Percentiles rank a stretch among this genome's conserved stretches.
Conservation (phyloP, 75 land plant species). For the Cupressus sempervirens region DNA sequence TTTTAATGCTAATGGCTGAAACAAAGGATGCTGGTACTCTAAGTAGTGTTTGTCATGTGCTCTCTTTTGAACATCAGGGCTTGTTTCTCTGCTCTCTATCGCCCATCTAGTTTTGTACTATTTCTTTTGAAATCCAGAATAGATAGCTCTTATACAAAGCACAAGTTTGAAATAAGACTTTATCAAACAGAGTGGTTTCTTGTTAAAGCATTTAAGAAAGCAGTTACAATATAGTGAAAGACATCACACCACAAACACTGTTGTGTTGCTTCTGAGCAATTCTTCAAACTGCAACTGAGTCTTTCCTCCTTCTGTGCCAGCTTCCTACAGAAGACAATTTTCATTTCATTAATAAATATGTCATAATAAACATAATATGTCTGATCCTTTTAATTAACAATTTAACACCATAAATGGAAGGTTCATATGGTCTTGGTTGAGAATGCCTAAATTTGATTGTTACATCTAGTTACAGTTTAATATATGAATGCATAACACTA, state of each 20-base stretch:
- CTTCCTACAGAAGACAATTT: constrained; percentile 65
- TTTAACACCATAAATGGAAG: background rate
- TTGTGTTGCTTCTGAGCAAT: constrained; percentile 79
- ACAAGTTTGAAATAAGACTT: background rate
- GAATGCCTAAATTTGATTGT: background rate
- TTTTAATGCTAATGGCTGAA: background rate
- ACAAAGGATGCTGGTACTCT: background rate
- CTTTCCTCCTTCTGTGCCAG: constrained; percentile 87
- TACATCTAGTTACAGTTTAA: background rate
- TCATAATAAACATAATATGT: background rate
- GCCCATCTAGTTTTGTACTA: background rate
- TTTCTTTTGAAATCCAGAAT: background rate
- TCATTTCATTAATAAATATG: background rate
- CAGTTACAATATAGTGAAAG: background rate
- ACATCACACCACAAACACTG: constrained; percentile 77
- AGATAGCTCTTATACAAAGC: background rate
- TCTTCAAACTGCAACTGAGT: constrained; percentile 93
- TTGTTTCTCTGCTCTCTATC: background rate
- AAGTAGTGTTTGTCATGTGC: no score
- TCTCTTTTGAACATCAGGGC: background rate
- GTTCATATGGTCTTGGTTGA: background rate
- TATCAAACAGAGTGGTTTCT: constrained; percentile 3
- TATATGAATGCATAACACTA: background rate
- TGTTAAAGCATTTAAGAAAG: background rate
- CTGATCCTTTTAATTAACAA: background rate